Evolutionary conservation across 306 rosid genomes (phyloP).

Genomic region (Medicago arabica): DNA sequence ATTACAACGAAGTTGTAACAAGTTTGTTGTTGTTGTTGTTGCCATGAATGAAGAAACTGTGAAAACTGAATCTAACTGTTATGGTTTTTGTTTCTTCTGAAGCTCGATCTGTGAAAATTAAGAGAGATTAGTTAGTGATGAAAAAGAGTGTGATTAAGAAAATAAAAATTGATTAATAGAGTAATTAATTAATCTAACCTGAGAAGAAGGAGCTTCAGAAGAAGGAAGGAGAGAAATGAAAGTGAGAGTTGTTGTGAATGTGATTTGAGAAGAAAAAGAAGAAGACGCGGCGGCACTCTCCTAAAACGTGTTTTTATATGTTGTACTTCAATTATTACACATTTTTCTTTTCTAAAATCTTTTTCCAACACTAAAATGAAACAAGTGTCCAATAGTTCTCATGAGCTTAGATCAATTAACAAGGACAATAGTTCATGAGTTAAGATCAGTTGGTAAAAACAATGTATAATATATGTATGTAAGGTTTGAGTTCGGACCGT

Average conservation of each 20-base stretch:
- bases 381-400: too few species aligned
- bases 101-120: neutral
- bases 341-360: too few species aligned
- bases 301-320: neutral
- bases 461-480: too few species aligned
- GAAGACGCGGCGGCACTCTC: constrained; percentile 1
- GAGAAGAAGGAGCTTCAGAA: neutral
- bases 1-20: neutral
- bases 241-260: neutral
- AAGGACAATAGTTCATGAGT: too few species aligned
- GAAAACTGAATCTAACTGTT: neutral
- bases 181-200: neutral
- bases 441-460: too few species aligned
- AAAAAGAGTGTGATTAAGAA: neutral
- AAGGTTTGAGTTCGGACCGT: too few species aligned
- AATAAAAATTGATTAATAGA: neutral
- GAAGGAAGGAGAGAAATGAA: neutral
- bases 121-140: neutral
- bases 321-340: too few species aligned
- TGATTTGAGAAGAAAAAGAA: neutral
- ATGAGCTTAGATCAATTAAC: too few species aligned
- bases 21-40: neutral
- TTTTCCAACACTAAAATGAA: too few species aligned
- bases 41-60: neutral
- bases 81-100: neutral